phyloP scores from a whole-genome alignment of 148 eudicot species.

The Euryodendron excelsum region DNA sequence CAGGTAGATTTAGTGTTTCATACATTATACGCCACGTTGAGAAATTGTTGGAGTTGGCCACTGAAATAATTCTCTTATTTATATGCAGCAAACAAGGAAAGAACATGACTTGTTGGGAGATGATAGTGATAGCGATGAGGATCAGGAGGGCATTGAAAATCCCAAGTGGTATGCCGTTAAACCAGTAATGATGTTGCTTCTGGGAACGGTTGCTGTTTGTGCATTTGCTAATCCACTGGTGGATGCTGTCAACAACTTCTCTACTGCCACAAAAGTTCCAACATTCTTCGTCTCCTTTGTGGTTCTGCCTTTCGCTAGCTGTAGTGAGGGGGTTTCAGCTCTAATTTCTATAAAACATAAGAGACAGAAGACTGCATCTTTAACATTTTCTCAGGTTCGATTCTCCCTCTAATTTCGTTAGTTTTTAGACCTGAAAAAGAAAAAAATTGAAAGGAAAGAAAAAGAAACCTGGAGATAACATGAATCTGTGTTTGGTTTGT shows the following conservation, averaged over 20 bases:
- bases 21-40: no score
- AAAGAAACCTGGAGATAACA: no score
- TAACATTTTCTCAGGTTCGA: slow-evolving; percentile 7
- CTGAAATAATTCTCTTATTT: not conserved
- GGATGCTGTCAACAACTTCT: slow-evolving; percentile 11
- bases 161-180: slow-evolving; percentile 8
- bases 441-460: not conserved
- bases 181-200: not conserved
- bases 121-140: slow-evolving; percentile 1
- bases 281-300: slow-evolving; percentile 5
- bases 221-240: not conserved
- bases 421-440: not conserved
- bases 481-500: no score
- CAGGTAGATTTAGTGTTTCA: not conserved
- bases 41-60: not conserved
- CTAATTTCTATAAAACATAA: not conserved
- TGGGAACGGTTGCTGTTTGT: not conserved
- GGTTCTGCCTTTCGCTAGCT: slow-evolving; percentile 7
- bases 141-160: not conserved
- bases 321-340: slow-evolving; percentile 7
- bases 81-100: slow-evolving; percentile 14
- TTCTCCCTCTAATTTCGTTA: not conserved
- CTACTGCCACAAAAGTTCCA: not conserved
- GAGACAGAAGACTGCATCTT: slow-evolving; percentile 5
- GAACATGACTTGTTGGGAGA: not conserved